Percentiles rank a stretch among this genome's conserved stretches.
These are phyloP conservation scores for Fusarium sp. DNA, from an alignment of 2,329 filamentous ascomycete species.

Conservation along the genomic window DNA sequence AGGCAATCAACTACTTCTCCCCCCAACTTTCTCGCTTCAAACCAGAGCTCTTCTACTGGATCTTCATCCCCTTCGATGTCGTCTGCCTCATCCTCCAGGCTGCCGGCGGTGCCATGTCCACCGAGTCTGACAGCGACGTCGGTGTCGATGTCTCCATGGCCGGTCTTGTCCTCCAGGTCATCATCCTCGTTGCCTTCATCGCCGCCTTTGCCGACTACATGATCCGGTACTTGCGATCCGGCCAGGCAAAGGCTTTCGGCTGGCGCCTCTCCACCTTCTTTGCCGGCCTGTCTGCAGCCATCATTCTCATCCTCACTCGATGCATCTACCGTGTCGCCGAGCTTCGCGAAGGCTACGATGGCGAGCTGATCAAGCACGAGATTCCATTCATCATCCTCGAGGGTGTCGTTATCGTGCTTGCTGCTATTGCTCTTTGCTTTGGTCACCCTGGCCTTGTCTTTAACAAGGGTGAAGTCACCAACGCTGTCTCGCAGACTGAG, in stretches of 20 bases:
- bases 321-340: slow-evolving; percentile 73
- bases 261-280: slow-evolving; percentile 58
- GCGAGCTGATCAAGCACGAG: slow-evolving; percentile 63
- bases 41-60: slow-evolving; percentile 55
- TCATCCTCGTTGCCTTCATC: slow-evolving; percentile 63
- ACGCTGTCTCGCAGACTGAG: slow-evolving; percentile 40
- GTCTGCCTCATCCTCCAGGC: slow-evolving; percentile 66
- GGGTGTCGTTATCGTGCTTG: slow-evolving; percentile 53
- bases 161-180: slow-evolving; percentile 67
- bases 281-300: slow-evolving; percentile 60
- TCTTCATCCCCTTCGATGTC: slow-evolving; percentile 65
- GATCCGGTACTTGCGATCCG: slow-evolving; percentile 51
- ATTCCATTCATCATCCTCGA: slow-evolving; percentile 63
- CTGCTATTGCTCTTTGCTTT: slow-evolving; percentile 50
- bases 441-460: slow-evolving; percentile 56
- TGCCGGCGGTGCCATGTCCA: slow-evolving; percentile 63
- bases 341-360: slow-evolving; percentile 69
- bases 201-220: slow-evolving; percentile 60
- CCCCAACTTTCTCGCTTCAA: slow-evolving; percentile 55
- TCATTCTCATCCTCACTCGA: slow-evolving; percentile 67
- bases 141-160: slow-evolving; percentile 55
- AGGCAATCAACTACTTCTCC: slow-evolving; percentile 53
- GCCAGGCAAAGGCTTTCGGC: slow-evolving; percentile 35
- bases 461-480: slow-evolving; percentile 29
- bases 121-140: slow-evolving; percentile 46